Evolutionary conservation across 2,329 filamentous ascomycete genomes (phyloP), one percentile per base, ranked within the genome.

Genomic region (Pestalotiopsis fici): DNA sequence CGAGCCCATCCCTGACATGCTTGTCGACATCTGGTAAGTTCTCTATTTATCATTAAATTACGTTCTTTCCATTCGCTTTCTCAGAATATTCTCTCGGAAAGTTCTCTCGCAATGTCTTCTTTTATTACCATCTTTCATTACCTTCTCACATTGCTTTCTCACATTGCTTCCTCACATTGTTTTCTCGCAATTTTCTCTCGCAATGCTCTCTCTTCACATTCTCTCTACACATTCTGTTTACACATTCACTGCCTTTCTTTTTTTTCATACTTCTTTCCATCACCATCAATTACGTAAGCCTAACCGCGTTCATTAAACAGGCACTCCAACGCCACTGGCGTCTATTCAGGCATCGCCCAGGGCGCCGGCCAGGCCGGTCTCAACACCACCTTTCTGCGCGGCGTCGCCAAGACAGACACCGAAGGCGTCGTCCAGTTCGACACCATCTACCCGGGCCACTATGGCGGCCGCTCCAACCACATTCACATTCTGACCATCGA

Each of bases 21-120:
- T 79, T 66, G 73, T 87, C n/a, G 85, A 88, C 70, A 82, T 87
- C 71, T 88, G 86, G 86, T 68, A 71, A 69, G 78, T n/a, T 27
- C n/a, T 18, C n/a, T 50, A 3, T 50, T 12, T 25, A 31, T 25
- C 7, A 57, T 31, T 4, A 27, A 57, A n/a, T 3, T 12, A 25
- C 7, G 4, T 31, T 28, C 55, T 57, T 31, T 27, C 55, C n/a
- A 54, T 54, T 54, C 18, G 47, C n/a, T n/a, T n/a, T n/a, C n/a
- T n/a, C n/a, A n/a, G n/a, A n/a, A n/a, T n/a, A n/a, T n/a, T n/a
- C n/a, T 54, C 31, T 35, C 31, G 31, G n/a, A n/a, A 35, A 7
- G 6, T 35, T 35, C 31, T 35, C 31, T 35, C 31, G 31, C 31
- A 11, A 7, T 35, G 6, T 35, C 31, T 6, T 35, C 6, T 35